Base-by-base conservation (phyloP, 345 rosid genomes). In the Eucalyptus virginea region DNA sequence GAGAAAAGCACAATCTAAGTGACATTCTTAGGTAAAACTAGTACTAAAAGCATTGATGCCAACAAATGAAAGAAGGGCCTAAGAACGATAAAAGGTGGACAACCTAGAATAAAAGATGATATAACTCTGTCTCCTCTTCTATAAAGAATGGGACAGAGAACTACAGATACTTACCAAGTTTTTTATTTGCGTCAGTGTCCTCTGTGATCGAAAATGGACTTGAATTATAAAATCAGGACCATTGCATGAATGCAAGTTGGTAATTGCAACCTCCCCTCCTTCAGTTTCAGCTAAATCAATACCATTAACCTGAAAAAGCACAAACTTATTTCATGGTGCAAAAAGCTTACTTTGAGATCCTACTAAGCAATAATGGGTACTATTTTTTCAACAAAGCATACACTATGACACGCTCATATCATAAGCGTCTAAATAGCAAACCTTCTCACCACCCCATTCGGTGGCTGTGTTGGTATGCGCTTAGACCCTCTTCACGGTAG, bases 191-290 rank as follows among this genome's bases (percentile, higher is more conserved):
- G 32, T 88, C 23, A 50, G 58, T 87, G 48, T 87, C 93, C 58
- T 62, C 89, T 44, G 50, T 51, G 37, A 83, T 51, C 34, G 89
- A 90, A 90, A 93, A 13, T 44, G 91, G 81, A 97, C 94, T 88
- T 93, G 92, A 60, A 95, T 77, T 49, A 91, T 88, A 91, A 94
- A 97, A 28, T 92, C 93, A 18, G 92, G 93, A 83, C 97, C 96
- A 91, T 89, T 94, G 94, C 95, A 92, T 49, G 98, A 94, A 88
- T 92, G 94, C 91, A 95, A 91, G 91, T 95, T 94, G 87, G 97
- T 94, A 83, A 90, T 90, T 86, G 95, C 95, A 90, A 92, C 94
- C 92, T 96, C 96, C 40, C 97, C 96, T 47, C 96, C 94, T 34
- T 87, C 81, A 50, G 17, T 62, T 91, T 91, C 99, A 88, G 97